A percentile compares a stretch with the other conserved stretches of the same genome.
These are phyloP conservation scores for Parastagonospora nodorum DNA, from an alignment of 2,329 filamentous ascomycete genomes.

Conservation along the genomic window DNA sequence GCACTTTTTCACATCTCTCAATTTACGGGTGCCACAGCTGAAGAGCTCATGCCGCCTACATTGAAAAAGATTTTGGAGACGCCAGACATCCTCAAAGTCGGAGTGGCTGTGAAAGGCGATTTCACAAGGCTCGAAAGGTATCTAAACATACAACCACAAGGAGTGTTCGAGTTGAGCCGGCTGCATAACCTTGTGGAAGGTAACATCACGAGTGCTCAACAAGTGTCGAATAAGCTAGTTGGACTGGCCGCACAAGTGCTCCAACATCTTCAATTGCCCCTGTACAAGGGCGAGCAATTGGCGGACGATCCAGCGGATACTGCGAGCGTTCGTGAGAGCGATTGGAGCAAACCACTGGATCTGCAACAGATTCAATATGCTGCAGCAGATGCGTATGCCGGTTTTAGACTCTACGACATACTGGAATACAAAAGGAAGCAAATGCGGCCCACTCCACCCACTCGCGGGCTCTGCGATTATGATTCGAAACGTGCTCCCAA, in stretches of 20 bases:
- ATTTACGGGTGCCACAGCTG: constrained; percentile 41
- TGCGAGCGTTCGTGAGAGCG: constrained; percentile 66
- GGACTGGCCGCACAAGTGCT: constrained; percentile 72
- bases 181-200: constrained; percentile 73
- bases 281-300: constrained; percentile 71
- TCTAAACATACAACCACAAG: constrained; percentile 62
- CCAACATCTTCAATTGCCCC: constrained; percentile 72
- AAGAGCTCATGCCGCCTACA: constrained; percentile 69
- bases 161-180: constrained; percentile 82
- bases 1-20: constrained; percentile 78
- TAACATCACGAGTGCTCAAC: constrained; percentile 60
- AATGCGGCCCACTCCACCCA: constrained; percentile 72
- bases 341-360: constrained; percentile 71
- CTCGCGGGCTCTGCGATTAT: constrained; percentile 71
- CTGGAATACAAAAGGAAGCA: constrained; percentile 70
- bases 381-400: constrained; percentile 84
- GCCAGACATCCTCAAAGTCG: constrained; percentile 70
- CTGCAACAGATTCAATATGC: constrained; percentile 72
- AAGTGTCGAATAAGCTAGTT: constrained; percentile 62
- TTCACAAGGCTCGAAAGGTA: constrained; percentile 68
- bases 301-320: constrained; percentile 21
- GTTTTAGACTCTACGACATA: constrained; percentile 73
- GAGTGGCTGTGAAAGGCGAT: constrained; percentile 72
- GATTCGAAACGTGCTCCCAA: constrained; percentile 46
- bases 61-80: constrained; percentile 76